Evolutionary conservation across 2,329 filamentous ascomycete genomes (phyloP), one percentile per base, ranked within the genome.

Genomic region (Neofusicoccum sp.): DNA sequence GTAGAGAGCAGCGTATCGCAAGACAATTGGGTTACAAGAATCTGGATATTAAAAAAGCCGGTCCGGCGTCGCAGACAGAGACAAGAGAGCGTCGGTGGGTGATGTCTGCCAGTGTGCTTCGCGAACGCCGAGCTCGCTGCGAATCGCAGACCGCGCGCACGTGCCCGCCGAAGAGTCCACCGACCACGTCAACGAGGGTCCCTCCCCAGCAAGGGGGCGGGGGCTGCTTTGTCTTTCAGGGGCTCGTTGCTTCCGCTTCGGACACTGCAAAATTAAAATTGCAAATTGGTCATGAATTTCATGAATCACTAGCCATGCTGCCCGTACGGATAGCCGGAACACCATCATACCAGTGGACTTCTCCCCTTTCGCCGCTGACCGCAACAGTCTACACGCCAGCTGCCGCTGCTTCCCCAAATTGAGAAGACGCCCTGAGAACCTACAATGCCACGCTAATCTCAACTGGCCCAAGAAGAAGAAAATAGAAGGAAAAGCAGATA

Each of bases 181-280:
- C 61, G 61, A 62, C 49, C 61, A 62, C 61, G 61, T 62, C 50
- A 62, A 56, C 33, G 50, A 56, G 9, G 37, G 39, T 14, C 29
- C 5, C 16, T 31, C 41, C 54, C 39, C 54, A 9, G 12, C 28
- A 29, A 28, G 41, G 54, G 29, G 54, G 31, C 12, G n/a, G 52
- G 36, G 39, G 9, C 29, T 58, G 12, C 31, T 16, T 31, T 45
- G n/a, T 31, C 33, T n/a, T 14, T 58, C 54, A 58, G 54, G 54
- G 54, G 54, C 54, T 45, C 54, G 28, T 41, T 28, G 34, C n/a
- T 52, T 12, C 22, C 33, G 34, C 14, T 8, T 33, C 28, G 41
- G 7, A 28, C 16, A 9, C 29, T 11, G 39, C 16, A n/a, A 11
- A 56, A 45, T 52, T 28, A 22, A n/a, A 52, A n/a, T 33, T 8